Conservation (phyloP, 129 eudicot species). For the Pseudognaphalium luteoalbum region DNA sequence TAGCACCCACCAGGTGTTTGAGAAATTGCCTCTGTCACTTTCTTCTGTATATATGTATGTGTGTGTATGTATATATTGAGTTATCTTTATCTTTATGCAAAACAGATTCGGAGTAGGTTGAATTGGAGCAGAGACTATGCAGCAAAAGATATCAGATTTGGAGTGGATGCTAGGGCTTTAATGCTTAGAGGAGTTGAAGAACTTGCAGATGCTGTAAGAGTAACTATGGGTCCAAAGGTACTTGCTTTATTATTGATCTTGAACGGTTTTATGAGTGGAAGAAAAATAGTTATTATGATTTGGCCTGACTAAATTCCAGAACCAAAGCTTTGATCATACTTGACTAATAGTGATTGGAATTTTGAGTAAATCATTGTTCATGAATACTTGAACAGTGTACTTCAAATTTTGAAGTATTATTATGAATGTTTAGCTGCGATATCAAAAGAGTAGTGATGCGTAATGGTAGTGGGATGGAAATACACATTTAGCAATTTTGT, state of each 20-base stretch:
- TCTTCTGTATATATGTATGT: not conserved
- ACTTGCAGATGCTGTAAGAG: conserved; percentile 88
- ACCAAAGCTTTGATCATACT: too few species aligned
- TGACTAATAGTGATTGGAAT: too few species aligned
- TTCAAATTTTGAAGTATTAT: not conserved
- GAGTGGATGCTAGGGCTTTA: conserved; percentile 64
- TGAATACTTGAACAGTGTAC: not conserved
- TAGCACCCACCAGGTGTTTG: conserved; percentile 47
- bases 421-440: not conserved
- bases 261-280: not conserved
- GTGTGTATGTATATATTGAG: not conserved
- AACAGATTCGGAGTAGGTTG: conserved; percentile 57
- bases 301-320: too few species aligned
- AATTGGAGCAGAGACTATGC: conserved; percentile 69
- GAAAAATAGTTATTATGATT: too few species aligned
- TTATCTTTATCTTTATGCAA: not conserved
- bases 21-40: not conserved
- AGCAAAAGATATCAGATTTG: conserved; percentile 73
- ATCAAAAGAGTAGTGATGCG: not conserved
- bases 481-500: not conserved
- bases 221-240: conserved; percentile 90
- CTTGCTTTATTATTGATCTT: not conserved
- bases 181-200: conserved; percentile 82
- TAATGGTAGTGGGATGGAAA: not conserved
- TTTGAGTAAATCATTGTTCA: not conserved